Percentiles rank a stretch among this genome's conserved stretches.
Conservation (phyloP, 805 yeast genomes). For the Saturnispora saitoi region DNA sequence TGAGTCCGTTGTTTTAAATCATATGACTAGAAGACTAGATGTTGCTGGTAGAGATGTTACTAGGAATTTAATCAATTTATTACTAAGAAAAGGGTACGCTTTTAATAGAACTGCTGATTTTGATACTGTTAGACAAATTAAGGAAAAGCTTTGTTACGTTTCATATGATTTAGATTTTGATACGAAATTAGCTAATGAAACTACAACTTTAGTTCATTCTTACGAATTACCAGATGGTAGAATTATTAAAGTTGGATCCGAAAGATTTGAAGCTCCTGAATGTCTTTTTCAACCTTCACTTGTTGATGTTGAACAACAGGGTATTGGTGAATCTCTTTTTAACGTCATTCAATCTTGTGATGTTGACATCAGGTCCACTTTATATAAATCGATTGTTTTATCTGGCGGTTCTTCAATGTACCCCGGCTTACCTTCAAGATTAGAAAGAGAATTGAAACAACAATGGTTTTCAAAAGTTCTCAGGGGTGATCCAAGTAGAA, state of each 20-base stretch:
- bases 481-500: constrained; percentile 75
- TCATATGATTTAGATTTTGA: constrained; percentile 91
- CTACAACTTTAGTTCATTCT: constrained; percentile 87
- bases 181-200: constrained; percentile 77
- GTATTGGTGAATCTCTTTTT: constrained; percentile 87
- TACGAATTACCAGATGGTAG: constrained; percentile 97
- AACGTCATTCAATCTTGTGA: constrained; percentile 93
- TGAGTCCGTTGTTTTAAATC: constrained; percentile 93
- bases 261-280: constrained; percentile 94
- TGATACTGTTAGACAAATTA: constrained; percentile 96
- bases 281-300: constrained; percentile 93
- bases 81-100: constrained; percentile 94
- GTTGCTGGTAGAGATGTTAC: constrained; percentile 99
- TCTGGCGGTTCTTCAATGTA: constrained; percentile 99
- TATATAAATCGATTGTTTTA: constrained; percentile 85
- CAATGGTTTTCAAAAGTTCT: constrained; percentile 88
- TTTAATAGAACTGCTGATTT: constrained; percentile 98
- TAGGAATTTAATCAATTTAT: constrained; percentile 82
- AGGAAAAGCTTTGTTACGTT: constrained; percentile 92
- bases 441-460: constrained; percentile 94
- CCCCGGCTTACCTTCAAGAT: constrained; percentile 92
- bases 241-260: constrained; percentile 86
- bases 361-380: constrained; percentile 80
- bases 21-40: constrained; percentile 83
- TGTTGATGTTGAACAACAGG: constrained; percentile 95